Base-by-base conservation (phyloP, 2,329 filamentous ascomycete genomes). In the Metarhizium rileyi region DNA sequence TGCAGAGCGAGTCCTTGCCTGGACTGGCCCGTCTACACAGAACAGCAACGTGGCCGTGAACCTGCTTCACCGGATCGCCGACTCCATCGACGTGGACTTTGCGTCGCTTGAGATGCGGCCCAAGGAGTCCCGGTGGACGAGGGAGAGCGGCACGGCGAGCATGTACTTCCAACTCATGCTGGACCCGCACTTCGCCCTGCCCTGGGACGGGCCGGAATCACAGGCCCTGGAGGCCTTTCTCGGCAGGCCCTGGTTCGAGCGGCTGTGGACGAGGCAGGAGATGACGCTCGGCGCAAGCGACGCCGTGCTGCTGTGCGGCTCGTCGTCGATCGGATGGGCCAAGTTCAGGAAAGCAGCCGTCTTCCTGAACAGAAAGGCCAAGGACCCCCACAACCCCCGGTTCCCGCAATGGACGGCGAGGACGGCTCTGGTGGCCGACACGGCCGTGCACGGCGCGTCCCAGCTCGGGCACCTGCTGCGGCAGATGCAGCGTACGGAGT, bases 1-100 rank as follows among this genome's bases (percentile, higher is more conserved):
- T 28, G 51, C 51, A 4, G 50, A 26, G 9, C 49, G 45, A 4
- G 51, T 51, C 8, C 36, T 51, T 8, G 46, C 48, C 10, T 53
- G 51, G 51, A 43, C 51, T 2, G 51, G 51, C 4, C 44, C 42
- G 9, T 5, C 12, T 12, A 3, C n/a, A 6, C 36, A 7, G n/a
- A 12, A 22, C 36, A 40, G 36, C 36, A 40, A 40, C 36, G 36
- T 40, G 9, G 36, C 36, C 20, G 9, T 40, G 20, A 40, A 40
- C 36, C n/a, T 40, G 36, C 20, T 40, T 5, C 36, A 40, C 36
- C 36, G 36, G n/a, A 40, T 40, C 12, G 36, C 36, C 36, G 36
- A 40, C 20, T 40, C 36, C 3, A 22, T 40, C 20, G 36, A 40
- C 36, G 7, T 40, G n/a, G 36, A 40, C 36, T 6, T 7, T 12